Percentiles rank a stretch among this genome's conserved stretches.
phyloP scores from a whole-genome alignment of 768 basidiomycete genomes.

The Collybiopsis luxurians region DNA sequence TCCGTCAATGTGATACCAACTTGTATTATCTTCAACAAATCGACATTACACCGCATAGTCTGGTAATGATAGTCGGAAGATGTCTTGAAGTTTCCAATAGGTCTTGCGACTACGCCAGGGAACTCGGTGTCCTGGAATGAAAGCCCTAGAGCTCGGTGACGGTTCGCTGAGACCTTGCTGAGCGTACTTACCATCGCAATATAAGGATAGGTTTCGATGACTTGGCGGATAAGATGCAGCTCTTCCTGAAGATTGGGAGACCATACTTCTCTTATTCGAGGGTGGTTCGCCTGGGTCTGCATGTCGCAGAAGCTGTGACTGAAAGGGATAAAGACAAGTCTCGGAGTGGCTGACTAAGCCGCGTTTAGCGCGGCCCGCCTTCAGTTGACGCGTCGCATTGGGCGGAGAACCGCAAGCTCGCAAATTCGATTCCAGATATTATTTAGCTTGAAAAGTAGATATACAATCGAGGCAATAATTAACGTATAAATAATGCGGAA shows the following conservation, averaged over 20 bases:
- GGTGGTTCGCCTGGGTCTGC: conserved; percentile 1
- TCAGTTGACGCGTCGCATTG: too few species aligned
- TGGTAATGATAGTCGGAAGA: conserved; percentile 99
- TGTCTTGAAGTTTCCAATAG: conserved; percentile 94
- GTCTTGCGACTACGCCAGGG: conserved; percentile 96
- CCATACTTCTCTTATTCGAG: conserved; percentile 95
- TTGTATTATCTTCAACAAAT: conserved; percentile 96
- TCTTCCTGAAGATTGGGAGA: conserved; percentile 88
- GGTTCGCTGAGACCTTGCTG: neutral
- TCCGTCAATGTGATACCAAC: conserved; percentile 94
- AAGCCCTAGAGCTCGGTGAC: neutral
- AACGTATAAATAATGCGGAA: too few species aligned
- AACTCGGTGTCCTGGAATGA: conserved; percentile 90
- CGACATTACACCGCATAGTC: conserved; percentile 99
- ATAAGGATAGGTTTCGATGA: conserved; percentile 89
- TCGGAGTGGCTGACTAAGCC: too few species aligned
- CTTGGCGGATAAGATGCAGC: conserved; percentile 82
- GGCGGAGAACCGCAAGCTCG: too few species aligned
- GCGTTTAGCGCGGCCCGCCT: too few species aligned
- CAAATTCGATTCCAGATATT: too few species aligned
- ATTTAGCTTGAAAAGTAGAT: too few species aligned
- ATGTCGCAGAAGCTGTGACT: neutral
- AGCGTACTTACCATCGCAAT: conserved; percentile 76
- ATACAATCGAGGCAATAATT: too few species aligned
- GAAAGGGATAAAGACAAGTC: neutral